Evolutionary conservation across 345 rosid species (phyloP), one percentile per base, ranked within the genome.

Genomic region (Sisymbrium altissimum): DNA sequence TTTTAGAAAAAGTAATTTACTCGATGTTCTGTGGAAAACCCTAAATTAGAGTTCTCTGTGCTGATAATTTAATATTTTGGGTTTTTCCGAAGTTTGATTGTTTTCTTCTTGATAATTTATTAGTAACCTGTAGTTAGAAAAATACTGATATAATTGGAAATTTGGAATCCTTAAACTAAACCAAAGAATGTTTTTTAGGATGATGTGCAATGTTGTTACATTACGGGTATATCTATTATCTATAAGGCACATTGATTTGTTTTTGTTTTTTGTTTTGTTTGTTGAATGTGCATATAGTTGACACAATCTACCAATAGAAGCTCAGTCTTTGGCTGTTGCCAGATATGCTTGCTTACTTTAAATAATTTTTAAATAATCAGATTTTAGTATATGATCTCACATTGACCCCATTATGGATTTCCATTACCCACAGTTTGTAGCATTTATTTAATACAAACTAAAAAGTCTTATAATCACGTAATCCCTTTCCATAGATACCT

Each of bases 401-500:
- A 17, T 44, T 69, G 79, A 70, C 64, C 59, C 64, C 71, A 76
- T 69, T 15, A 69, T 36, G 48, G 64, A 61, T 32, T 62, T 43
- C 35, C 59, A 60, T 60, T 40, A 62, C 55, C 48, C 30, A 62
- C 49, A 25, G 64, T 68, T 49, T 39, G 8, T 62, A 54, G 43
- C 48, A 76, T 62, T 76, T 62, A 3, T 63, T 75, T 68, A 76
- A 15, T 54, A 44, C 46, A 33, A 52, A 27, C 64, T 32, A 52
- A 53, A 75, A 76, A 69, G 70, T 69, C 50, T 68, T 33, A 27
- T 63, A 69, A 76, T 52, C 70, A 61, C 70, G 27, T 62, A 54
- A 69, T 63, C 70, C 70, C 69, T 69, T 69, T 70, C 48, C 40
- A 68, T 44, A 69, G 70, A 21, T 54, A 62, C 65, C 66, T 69